phyloP scores from a whole-genome alignment of 306 rosid genomes.

The Canavalia ensiformis region DNA sequence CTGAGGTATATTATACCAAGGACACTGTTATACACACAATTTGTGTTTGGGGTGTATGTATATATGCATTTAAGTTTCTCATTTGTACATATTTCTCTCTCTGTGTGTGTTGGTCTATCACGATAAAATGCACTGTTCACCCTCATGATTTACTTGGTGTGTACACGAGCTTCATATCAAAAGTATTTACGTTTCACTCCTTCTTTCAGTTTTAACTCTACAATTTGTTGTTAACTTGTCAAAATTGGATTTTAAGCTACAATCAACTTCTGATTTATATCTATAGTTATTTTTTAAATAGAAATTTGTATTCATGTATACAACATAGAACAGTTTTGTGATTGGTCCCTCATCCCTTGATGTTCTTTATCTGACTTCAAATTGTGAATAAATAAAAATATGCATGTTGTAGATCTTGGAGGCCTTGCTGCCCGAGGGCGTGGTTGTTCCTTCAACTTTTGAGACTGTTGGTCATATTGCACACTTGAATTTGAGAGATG shows the following conservation, averaged over 20 bases:
- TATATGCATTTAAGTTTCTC: conserved; percentile 8
- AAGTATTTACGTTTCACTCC: conserved; percentile 24
- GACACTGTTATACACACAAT: conserved; percentile 20
- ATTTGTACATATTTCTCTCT: conserved; percentile 15
- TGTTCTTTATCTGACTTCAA: conserved; percentile 34
- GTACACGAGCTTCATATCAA: conserved; percentile 26
- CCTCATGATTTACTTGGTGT: not conserved
- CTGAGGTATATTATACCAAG: conserved; percentile 74
- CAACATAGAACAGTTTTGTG: conserved; percentile 16
- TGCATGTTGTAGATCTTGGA: conserved; percentile 77
- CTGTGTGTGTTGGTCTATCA: not conserved
- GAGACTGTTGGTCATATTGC: conserved; percentile 95
- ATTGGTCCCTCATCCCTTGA: not conserved
- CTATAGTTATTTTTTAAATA: conserved; percentile 28
- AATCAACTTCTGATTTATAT: conserved; percentile 7
- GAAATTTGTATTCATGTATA: conserved; percentile 24
- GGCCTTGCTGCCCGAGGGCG: conserved; percentile 77
- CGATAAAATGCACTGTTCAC: conserved; percentile 5
- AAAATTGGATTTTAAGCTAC: conserved; percentile 31
- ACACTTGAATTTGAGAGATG: conserved; percentile 89
- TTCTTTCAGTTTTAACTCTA: conserved; percentile 4
- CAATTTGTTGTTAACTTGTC: conserved; percentile 18
- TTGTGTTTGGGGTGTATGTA: not conserved
- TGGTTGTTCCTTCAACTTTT: conserved; percentile 80
- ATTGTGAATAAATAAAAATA: conserved; percentile 25